Conservation (phyloP, 768 basidiomycete genomes). For the Collybia sp. region DNA sequence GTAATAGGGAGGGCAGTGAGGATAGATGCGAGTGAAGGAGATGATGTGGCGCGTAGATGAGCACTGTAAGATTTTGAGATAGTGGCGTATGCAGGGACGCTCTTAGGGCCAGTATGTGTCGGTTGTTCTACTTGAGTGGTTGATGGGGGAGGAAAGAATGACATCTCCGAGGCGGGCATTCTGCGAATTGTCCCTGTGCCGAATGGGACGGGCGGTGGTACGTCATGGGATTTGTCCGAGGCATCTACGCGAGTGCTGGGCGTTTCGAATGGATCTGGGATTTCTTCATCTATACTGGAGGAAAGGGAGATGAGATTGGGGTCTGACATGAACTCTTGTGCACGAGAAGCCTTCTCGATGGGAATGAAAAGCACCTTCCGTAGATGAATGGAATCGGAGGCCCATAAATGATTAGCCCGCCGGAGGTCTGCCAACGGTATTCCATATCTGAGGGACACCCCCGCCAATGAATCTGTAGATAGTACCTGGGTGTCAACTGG, state of each 20-base stretch:
- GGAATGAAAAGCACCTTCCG: slow-evolving; percentile 83
- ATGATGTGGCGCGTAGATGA: slow-evolving; percentile 22
- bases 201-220: slow-evolving; percentile 7
- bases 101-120: slow-evolving; percentile 8
- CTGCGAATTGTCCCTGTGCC: slow-evolving; percentile 31
- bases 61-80: slow-evolving; percentile 11
- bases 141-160: slow-evolving; percentile 50
- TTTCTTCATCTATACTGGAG: slow-evolving; percentile 10
- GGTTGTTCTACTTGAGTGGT: slow-evolving; percentile 9
- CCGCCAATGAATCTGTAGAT: slow-evolving; percentile 75
- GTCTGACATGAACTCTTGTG: slow-evolving; percentile 27
- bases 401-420: slow-evolving; percentile 89
- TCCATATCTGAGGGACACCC: slow-evolving; percentile 87
- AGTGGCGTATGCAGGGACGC: slow-evolving; percentile 6
- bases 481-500: slow-evolving; percentile 43
- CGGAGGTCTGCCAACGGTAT: slow-evolving; percentile 80
- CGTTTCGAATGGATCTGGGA: slow-evolving; percentile 5
- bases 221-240: slow-evolving; percentile 5
- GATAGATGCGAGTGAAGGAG: slow-evolving; percentile 32
- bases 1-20: slow-evolving; percentile 44
- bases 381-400: slow-evolving; percentile 87
- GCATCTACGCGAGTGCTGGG: slow-evolving; percentile 5
- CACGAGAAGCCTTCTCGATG: slow-evolving; percentile 48
- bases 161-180: slow-evolving; percentile 45
- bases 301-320: slow-evolving; percentile 19